Percentiles rank a stretch among this genome's conserved stretches.
Conservation (phyloP, 1,139 yeast genomes). For the Debaryomyces sp. region DNA sequence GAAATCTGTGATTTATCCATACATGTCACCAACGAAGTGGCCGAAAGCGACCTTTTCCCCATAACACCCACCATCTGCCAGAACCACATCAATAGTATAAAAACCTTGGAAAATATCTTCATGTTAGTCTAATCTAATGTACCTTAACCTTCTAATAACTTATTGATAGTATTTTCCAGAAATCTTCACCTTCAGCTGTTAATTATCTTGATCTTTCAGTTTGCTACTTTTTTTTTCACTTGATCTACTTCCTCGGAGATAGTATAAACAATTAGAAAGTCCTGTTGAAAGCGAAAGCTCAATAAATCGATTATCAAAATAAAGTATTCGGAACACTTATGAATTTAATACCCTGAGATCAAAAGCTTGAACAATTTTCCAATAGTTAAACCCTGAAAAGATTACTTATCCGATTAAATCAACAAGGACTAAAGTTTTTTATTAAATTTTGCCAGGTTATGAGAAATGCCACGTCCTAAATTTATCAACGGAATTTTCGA, state of each 20-base stretch:
- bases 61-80: conserved; percentile 3
- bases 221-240: not conserved
- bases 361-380: not conserved
- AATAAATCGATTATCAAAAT: not conserved
- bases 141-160: not conserved
- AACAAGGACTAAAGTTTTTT: conserved; percentile 2
- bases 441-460: conserved; percentile 3
- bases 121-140: not conserved
- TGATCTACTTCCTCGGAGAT: not conserved
- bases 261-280: not conserved
- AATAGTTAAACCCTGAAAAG: not conserved
- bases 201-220: not conserved
- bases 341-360: not conserved
- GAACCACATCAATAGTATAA: conserved; percentile 1
- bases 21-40: conserved; percentile 74
- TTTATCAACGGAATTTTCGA: not conserved
- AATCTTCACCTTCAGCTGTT: not conserved
- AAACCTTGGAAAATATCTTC: not conserved
- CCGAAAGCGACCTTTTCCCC: conserved; percentile 46
- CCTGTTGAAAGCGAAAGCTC: not conserved
- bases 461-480: conserved; percentile 4
- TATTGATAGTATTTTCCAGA: not conserved
- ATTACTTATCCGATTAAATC: not conserved
- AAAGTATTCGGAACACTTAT: not conserved
- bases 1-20: conserved; percentile 67